Percentiles rank a stretch among this genome's conserved stretches.
Evolutionary conservation across 331 rosid genomes (phyloP).

Genomic region (Acacia concinna): DNA sequence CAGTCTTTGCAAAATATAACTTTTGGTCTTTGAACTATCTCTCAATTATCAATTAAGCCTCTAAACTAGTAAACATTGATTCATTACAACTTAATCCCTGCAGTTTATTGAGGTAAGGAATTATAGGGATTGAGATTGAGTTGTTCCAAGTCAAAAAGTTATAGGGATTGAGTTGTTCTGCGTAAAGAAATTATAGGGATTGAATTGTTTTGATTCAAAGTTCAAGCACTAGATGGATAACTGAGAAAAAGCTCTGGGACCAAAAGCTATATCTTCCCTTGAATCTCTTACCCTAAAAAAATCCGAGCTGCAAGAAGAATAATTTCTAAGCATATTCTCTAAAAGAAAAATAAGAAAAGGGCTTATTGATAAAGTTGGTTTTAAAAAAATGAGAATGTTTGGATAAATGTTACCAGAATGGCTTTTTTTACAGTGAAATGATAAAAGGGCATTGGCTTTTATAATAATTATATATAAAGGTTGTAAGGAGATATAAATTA

Average conservation of each 20-base stretch:
- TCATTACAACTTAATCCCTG: neutral
- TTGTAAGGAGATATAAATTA: no score
- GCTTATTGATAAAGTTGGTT: constrained; percentile 5
- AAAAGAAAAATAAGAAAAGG: neutral
- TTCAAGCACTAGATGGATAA: neutral
- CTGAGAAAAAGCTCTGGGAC: neutral
- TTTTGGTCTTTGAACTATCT: neutral
- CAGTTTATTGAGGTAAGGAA: neutral
- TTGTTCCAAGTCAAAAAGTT: neutral
- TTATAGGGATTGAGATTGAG: neutral
- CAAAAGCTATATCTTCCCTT: neutral
- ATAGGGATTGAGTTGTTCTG: neutral
- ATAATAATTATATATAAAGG: no score
- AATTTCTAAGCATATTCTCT: neutral
- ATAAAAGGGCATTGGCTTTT: no score
- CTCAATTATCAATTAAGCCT: neutral
- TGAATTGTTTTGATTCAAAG: neutral
- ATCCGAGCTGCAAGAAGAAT: neutral
- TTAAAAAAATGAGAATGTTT: no score
- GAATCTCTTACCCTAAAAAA: neutral
- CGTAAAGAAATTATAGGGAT: neutral
- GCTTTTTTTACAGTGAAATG: no score
- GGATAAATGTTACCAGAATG: no score
- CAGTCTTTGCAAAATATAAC: neutral
- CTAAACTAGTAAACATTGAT: neutral